A percentile compares a stretch with the other conserved stretches of the same genome.
Evolutionary conservation across 805 yeast species (phyloP).

Genomic region (Saccharomycopsis schoenii): DNA sequence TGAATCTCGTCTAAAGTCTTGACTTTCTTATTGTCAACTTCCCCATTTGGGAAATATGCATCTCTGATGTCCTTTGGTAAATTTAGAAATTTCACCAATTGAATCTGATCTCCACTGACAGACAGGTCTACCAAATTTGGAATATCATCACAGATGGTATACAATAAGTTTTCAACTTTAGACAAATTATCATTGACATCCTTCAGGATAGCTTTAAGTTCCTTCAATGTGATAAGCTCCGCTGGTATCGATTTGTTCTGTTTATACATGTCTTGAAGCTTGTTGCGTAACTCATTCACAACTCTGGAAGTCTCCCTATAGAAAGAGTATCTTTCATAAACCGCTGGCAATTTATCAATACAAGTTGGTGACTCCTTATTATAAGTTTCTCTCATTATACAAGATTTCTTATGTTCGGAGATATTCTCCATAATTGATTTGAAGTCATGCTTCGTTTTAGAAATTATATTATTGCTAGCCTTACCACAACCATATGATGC

Average conservation of each 20-base stretch:
- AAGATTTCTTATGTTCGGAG: neutral
- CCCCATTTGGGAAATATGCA: neutral
- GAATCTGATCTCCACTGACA: constrained; percentile 34
- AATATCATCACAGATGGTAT: constrained; percentile 34
- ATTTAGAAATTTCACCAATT: constrained; percentile 43
- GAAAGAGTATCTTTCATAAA: neutral
- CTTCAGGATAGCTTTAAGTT: neutral
- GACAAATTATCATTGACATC: neutral
- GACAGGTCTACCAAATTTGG: constrained; percentile 52
- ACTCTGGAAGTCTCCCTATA: neutral
- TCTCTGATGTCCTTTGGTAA: constrained; percentile 22
- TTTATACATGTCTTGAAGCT: neutral
- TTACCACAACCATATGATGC: neutral
- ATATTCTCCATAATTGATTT: neutral
- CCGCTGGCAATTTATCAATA: neutral
- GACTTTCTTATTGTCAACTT: constrained; percentile 8
- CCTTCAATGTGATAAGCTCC: neutral
- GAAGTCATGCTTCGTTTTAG: neutral
- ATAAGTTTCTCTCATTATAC: neutral
- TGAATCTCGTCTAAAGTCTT: neutral
- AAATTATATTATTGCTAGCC: neutral
- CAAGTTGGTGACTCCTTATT: neutral
- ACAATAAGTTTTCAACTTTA: neutral
- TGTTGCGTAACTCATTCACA: neutral
- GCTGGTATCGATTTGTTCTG: neutral